Evolutionary conservation across 2,329 filamentous ascomycete genomes (phyloP).

Genomic region (Parasarocladium wereldwijsianum): DNA sequence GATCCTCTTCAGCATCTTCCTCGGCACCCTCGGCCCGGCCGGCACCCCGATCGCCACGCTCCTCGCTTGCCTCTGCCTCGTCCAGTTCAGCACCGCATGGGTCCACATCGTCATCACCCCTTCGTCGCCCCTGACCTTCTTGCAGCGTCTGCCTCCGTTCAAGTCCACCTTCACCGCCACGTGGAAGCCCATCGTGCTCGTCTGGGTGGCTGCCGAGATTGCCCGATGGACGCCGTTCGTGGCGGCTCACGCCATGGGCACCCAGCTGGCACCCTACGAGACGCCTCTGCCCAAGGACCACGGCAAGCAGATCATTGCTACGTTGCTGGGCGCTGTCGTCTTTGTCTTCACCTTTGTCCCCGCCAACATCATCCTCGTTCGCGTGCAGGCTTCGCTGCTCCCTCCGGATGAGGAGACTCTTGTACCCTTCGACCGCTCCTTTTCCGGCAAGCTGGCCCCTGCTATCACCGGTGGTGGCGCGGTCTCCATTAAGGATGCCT

Average conservation of each 20-base stretch:
- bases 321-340: constrained; percentile 30
- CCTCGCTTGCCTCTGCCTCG: constrained; percentile 43
- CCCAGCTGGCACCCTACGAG: constrained; percentile 22
- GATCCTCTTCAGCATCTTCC: constrained; percentile 28
- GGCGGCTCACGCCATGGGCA: constrained; percentile 26
- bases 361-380: constrained; percentile 59
- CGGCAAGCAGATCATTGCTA: constrained; percentile 30
- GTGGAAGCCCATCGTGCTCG: constrained; percentile 47
- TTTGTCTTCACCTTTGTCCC: constrained; percentile 57
- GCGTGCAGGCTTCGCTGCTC: constrained; percentile 77
- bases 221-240: constrained; percentile 29
- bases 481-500: constrained; percentile 59
- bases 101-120: constrained; percentile 73
- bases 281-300: constrained; percentile 17
- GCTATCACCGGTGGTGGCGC: constrained; percentile 60
- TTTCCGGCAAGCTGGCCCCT: constrained; percentile 63
- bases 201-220: constrained; percentile 43
- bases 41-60: constrained; percentile 30
- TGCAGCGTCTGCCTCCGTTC: constrained; percentile 53
- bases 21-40: constrained; percentile 25
- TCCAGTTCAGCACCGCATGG: constrained; percentile 63
- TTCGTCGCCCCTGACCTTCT: constrained; percentile 48
- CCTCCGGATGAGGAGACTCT: constrained; percentile 70
- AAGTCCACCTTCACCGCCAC: constrained; percentile 52
- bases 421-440: constrained; percentile 80